Percentiles rank a stretch among this genome's conserved stretches.
These are phyloP conservation scores for Termitomyces sp. DNA, from an alignment of 768 basidiomycete genomes.

Conservation along the genomic window DNA sequence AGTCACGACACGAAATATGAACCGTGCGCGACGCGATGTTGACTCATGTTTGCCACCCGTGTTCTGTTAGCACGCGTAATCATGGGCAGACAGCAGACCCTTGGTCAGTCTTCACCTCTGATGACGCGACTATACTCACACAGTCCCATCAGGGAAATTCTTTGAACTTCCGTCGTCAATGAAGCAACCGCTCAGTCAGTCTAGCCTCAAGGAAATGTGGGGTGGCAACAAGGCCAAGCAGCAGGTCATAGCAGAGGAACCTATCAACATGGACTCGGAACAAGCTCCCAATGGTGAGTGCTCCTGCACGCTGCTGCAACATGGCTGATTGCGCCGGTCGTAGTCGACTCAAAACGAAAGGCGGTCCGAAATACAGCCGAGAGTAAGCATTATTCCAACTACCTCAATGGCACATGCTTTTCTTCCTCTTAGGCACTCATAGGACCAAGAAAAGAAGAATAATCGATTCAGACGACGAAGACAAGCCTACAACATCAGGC, in stretches of 20 bases:
- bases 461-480: slow-evolving; percentile 51
- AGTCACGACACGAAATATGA: background rate
- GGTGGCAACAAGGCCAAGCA: slow-evolving; percentile 25
- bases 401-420: background rate
- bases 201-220: slow-evolving; percentile 79
- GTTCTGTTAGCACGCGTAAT: slow-evolving; percentile 25
- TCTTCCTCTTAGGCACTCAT: slow-evolving; percentile 21
- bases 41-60: slow-evolving; percentile 40
- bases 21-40: slow-evolving; percentile 35
- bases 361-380: slow-evolving; percentile 16
- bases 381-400: slow-evolving; percentile 3
- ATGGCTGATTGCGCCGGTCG: background rate
- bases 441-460: slow-evolving; percentile 49
- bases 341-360: slow-evolving; percentile 40
- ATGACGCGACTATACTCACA: slow-evolving; percentile 1
- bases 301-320: background rate
- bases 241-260: slow-evolving; percentile 18
- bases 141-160: slow-evolving; percentile 53
- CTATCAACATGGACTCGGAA: slow-evolving; percentile 19
- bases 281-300: slow-evolving; percentile 18
- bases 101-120: slow-evolving; percentile 37
- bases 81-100: slow-evolving; percentile 74
- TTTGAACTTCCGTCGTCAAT: slow-evolving; percentile 64
- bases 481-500: slow-evolving; percentile 17
- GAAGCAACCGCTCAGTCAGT: slow-evolving; percentile 73